Base-by-base conservation (phyloP, 1,284 basidiomycete species). In the Xerocomus cyaneibrunnescens region DNA sequence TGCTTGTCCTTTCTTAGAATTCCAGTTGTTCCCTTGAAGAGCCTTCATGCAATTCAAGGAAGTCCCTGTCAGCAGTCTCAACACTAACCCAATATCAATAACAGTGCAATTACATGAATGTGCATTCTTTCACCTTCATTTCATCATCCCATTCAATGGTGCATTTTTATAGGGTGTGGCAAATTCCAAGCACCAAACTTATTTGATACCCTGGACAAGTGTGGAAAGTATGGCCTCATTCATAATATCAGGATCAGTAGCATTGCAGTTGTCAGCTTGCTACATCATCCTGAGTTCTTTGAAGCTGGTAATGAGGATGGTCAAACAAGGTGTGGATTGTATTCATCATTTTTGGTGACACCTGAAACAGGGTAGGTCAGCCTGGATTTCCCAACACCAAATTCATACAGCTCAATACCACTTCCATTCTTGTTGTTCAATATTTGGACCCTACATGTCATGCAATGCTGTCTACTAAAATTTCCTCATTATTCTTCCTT, bases 191-290 rank as follows among this genome's bases (percentile, higher is more conserved):
- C 79, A 27, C 79, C 83, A 14, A 82, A 84, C 22, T 73, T 89
- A n/a, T 84, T 89, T 52, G 77, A 85, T 56, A 73, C 64, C 5
- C 46, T 74, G 3, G 85, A 88, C 67, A 74, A 74, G 57, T 82
- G 84, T 39, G 88, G 87, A 27, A 85, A 72, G 66, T 87, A 81
- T 59, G 89, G 87, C 1, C 74, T 94, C 13, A 82, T 89, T 5
- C 91, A 92, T 62, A 94, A 93, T 66, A 73, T 92, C 45, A 90
- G 90, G 23, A 77, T 92, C 14, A 89, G 89, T 45, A 85, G 88
- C 34, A 85, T 85, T 12, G 84, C 78, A 7, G 84, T 89, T 17
- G 81, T 88, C 49, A 85, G 82, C 32, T 69, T 90, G 9, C 74
- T 90, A 35, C 79, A 84, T 27, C 74, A 87, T 22, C 89, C 89